Evolutionary conservation across 2,329 filamentous ascomycete species (phyloP).

Genomic region (Trichoderma koningiopsis): DNA sequence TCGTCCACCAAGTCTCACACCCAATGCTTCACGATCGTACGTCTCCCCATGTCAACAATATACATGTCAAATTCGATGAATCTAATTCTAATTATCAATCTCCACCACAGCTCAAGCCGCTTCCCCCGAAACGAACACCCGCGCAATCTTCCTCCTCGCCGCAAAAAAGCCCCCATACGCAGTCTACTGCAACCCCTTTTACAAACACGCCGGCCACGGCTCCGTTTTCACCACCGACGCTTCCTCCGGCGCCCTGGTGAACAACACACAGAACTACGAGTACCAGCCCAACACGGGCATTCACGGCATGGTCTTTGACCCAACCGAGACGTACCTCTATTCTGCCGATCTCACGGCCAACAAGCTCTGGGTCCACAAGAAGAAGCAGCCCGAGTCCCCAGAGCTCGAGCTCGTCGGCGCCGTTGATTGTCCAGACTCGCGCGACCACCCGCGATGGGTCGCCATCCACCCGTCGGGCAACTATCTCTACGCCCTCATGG

Average conservation of each 20-base stretch:
- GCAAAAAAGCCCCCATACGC: constrained; percentile 75
- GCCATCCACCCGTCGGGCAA: constrained; percentile 77
- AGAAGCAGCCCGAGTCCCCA: constrained; percentile 49
- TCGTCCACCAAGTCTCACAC: constrained; percentile 73
- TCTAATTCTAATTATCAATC: not conserved
- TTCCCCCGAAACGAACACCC: constrained; percentile 73
- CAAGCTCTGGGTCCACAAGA: constrained; percentile 83
- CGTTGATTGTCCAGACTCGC: constrained; percentile 68
- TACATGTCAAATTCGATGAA: not conserved
- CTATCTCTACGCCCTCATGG: constrained; percentile 86
- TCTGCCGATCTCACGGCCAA: constrained; percentile 77
- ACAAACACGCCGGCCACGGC: constrained; percentile 79
- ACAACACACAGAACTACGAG: constrained; percentile 72
- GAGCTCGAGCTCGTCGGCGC: constrained; percentile 69
- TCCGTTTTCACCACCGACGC: constrained; percentile 69
- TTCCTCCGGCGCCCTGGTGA: constrained; percentile 56
- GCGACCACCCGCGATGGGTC: constrained; percentile 86
- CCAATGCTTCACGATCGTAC: constrained; percentile 75
- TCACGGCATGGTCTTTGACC: constrained; percentile 81
- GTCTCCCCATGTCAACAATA: constrained; percentile 35
- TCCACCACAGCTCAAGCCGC: constrained; percentile 62
- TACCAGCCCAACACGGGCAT: constrained; percentile 72
- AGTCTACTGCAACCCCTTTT: constrained; percentile 90
- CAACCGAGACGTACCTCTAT: constrained; percentile 73
- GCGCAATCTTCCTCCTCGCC: constrained; percentile 85